Percentiles rank a stretch among this genome's conserved stretches.
Conservation (phyloP, 805 yeast species). For the Yamadazyma scolyti region DNA sequence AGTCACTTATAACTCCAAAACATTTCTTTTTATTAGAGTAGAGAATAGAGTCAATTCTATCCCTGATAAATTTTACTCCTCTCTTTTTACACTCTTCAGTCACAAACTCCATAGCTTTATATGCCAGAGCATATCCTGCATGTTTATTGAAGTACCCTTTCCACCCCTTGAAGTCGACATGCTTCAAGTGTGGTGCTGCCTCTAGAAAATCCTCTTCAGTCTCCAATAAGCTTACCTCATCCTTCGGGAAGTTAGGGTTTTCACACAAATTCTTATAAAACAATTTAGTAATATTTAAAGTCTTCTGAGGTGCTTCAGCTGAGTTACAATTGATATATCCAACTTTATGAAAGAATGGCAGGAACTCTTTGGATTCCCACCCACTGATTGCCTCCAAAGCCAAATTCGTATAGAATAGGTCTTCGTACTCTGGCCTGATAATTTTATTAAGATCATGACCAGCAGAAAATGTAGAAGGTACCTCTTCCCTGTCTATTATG, state of each 20-base stretch:
- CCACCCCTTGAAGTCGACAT: slow-evolving; percentile 11
- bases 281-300: slow-evolving; percentile 23
- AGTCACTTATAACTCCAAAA: slow-evolving; percentile 5
- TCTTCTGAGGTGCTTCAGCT: slow-evolving; percentile 26
- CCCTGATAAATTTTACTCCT: slow-evolving; percentile 13
- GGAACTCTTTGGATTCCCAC: slow-evolving; percentile 34
- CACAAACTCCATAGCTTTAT: slow-evolving; percentile 30
- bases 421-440: slow-evolving; percentile 46
- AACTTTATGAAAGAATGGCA: slow-evolving; percentile 13
- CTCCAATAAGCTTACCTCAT: slow-evolving; percentile 18
- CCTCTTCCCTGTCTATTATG: slow-evolving; percentile 29
- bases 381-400: slow-evolving; percentile 41
- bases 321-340: slow-evolving; percentile 41
- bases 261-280: slow-evolving; percentile 35
- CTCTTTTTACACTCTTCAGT: slow-evolving; percentile 12
- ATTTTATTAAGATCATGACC: slow-evolving; percentile 49
- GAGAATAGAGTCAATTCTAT: slow-evolving; percentile 5
- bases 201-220: slow-evolving; percentile 24
- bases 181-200: slow-evolving; percentile 15
- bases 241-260: slow-evolving; percentile 20
- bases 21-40: slow-evolving; percentile 3
- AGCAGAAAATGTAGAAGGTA: slow-evolving; percentile 45
- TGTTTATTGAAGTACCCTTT: slow-evolving; percentile 30
- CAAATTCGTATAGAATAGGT: slow-evolving; percentile 36
- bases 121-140: slow-evolving; percentile 43